A percentile compares a stretch with the other conserved stretches of the same genome.
Evolutionary conservation across 352 stramenopile species (phyloP).

Genomic region (Phytophthora sansomeana): DNA sequence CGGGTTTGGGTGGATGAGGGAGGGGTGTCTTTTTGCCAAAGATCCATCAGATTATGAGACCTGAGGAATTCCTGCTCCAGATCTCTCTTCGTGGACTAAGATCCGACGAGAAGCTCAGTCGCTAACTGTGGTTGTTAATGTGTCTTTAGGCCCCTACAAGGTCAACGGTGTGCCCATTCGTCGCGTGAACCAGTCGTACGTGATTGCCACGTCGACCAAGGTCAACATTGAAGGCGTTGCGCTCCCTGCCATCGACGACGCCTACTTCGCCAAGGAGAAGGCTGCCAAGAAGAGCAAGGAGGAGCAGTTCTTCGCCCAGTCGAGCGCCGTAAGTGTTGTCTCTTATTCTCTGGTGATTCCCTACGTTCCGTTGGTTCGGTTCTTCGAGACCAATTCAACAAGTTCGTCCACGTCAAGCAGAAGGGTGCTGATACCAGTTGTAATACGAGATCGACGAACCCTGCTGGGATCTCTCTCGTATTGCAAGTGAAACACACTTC

Average conservation of each 20-base stretch:
- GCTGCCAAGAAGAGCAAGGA: constrained; percentile 93
- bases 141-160: constrained; percentile 95
- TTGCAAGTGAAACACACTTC: constrained; percentile 1
- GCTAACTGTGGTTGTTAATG: neutral
- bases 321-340: constrained; percentile 68
- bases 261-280: constrained; percentile 97
- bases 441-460: constrained; percentile 36
- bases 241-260: constrained; percentile 95
- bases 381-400: constrained; percentile 15
- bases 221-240: constrained; percentile 94
- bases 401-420: constrained; percentile 10
- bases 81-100: neutral
- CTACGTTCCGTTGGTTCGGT: constrained; percentile 27
- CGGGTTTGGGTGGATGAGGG: constrained; percentile 2
- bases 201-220: constrained; percentile 99
- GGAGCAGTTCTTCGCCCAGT: constrained; percentile 98
- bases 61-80: constrained; percentile 70
- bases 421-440: neutral
- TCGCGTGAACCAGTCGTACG: constrained; percentile 99
- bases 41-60: constrained; percentile 90
- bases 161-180: constrained; percentile 98
- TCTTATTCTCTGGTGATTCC: constrained; percentile 11
- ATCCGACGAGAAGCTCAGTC: neutral
- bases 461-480: constrained; percentile 38
- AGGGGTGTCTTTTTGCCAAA: constrained; percentile 49